Percentiles rank a stretch among this genome's conserved stretches.
Evolutionary conservation across 78 protist genomes (phyloP).

Genomic region (Anaeramoeba flamelloides): DNA sequence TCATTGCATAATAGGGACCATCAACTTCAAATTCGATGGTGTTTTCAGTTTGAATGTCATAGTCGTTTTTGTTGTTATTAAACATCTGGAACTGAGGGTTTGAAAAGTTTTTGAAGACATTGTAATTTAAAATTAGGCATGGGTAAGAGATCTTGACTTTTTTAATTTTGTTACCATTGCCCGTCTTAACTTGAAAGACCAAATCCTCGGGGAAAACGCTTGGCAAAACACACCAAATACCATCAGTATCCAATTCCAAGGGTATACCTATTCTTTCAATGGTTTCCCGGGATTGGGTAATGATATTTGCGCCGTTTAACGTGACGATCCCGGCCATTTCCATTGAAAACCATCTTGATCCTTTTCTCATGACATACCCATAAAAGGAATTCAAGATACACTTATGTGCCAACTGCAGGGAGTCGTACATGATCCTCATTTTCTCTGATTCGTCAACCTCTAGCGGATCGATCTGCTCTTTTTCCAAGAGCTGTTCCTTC

Average conservation of each 20-base stretch:
- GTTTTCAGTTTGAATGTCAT: constrained; percentile 47
- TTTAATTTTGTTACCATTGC: background rate
- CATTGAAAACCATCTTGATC: constrained; percentile 96
- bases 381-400: constrained; percentile 95
- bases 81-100: constrained; percentile 85
- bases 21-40: constrained; percentile 93
- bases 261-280: constrained; percentile 81
- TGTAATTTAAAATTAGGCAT: constrained; percentile 71
- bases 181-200: background rate
- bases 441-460: constrained; percentile 18
- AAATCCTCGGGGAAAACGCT: background rate
- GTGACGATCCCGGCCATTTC: constrained; percentile 98
- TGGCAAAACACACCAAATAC: constrained; percentile 97
- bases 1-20: constrained; percentile 96
- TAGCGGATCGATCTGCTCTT: background rate
- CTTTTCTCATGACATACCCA: constrained; percentile 97
- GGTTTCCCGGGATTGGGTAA: constrained; percentile 47
- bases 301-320: constrained; percentile 82
- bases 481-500: constrained; percentile 25
- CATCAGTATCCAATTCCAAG: constrained; percentile 98
- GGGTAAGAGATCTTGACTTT: constrained; percentile 50
- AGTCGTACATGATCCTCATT: constrained; percentile 73
- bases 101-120: constrained; percentile 47
- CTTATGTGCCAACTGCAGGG: constrained; percentile 99
- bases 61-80: background rate